Conservation (phyloP, 352 stramenopile genomes). For the Globisporangium spinosum region DNA sequence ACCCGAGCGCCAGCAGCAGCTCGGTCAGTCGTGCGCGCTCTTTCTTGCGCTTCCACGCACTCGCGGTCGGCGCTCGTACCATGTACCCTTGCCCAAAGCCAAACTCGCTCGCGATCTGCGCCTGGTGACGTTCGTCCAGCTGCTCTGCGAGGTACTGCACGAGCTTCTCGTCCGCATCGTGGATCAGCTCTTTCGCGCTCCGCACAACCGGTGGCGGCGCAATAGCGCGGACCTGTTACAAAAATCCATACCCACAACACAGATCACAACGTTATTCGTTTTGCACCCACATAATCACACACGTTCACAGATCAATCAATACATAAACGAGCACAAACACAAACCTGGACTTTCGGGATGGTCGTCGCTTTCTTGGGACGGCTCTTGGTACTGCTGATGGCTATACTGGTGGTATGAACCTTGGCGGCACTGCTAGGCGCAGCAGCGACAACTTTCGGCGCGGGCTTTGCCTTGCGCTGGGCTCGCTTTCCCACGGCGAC, state of each 20-base stretch:
- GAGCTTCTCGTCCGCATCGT: constrained; percentile 38
- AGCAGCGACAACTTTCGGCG: constrained; percentile 2
- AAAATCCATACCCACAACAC: background rate
- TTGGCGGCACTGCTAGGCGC: background rate
- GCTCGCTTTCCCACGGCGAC: constrained; percentile 1
- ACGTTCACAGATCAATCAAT: background rate
- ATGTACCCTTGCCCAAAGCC: constrained; percentile 57
- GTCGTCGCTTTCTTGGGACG: constrained; percentile 4
- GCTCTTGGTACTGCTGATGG: constrained; percentile 3
- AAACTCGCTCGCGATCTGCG: constrained; percentile 42
- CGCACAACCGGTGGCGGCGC: constrained; percentile 7
- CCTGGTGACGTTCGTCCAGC: constrained; percentile 43
- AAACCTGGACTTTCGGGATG: constrained; percentile 9
- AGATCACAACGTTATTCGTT: background rate
- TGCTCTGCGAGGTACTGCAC: constrained; percentile 55
- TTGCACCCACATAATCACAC: background rate
- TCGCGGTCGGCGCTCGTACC: constrained; percentile 36
- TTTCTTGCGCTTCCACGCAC: constrained; percentile 28
- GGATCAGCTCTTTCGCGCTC: constrained; percentile 45
- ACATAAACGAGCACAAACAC: background rate
- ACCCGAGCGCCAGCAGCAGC: constrained; percentile 56
- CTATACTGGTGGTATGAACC: background rate
- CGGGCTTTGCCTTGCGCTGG: constrained; percentile 11
- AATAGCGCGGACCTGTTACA: constrained; percentile 1
- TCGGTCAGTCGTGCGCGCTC: constrained; percentile 30